Evolutionary conservation across 2,329 filamentous ascomycete genomes (phyloP), one percentile per base, ranked within the genome.

Genomic region (Apiospora kogelbergensis): DNA sequence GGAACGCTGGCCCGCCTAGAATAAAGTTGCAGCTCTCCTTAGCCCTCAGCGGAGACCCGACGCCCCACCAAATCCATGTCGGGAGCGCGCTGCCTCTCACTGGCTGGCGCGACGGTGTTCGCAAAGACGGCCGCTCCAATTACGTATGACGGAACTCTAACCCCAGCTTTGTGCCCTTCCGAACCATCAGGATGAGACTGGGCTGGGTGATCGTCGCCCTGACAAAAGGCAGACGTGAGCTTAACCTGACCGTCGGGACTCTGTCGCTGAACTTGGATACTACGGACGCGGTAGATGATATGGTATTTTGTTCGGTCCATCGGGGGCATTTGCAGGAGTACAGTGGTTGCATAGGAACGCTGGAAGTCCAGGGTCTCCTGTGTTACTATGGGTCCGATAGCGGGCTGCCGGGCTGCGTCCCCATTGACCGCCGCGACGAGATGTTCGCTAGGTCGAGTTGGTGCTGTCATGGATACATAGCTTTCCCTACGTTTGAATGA

Each of bases 111-210:
- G 30, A 37, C 2, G 30, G 15, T 13, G 40, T 26, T 60, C 30
- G 30, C 30, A 37, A 60, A 60, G 53, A 37, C 26, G 26, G 53
- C 53, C 53, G 53, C 53, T 33, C 53, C 53, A 60, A 60, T 60
- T 60, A 60, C 53, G 53, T 60, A 37, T 60, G 53, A 60, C 53
- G 9, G 53, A 60, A 60, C 53, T 60, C 53, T 60, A 60, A 60
- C 53, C 53, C 53, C 30, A 37, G 53, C 53, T 60, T n/a, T 17
- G 11, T 53, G 46, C 46, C 45, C 3, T n/a, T 57, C 48, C 10
- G 13, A 48, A 13, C 22, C 3, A 17, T n/a, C 17, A 60, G 11
- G 17, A n/a, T 37, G 53, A 37, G 53, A 60, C 53, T 53, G 30
- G 30, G 53, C 30, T 60, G 30, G 17, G 30, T 11, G 53, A 60